These are phyloP conservation scores for Candida verbasci DNA, from an alignment of 805 yeast genomes.

Conservation along the genomic window DNA sequence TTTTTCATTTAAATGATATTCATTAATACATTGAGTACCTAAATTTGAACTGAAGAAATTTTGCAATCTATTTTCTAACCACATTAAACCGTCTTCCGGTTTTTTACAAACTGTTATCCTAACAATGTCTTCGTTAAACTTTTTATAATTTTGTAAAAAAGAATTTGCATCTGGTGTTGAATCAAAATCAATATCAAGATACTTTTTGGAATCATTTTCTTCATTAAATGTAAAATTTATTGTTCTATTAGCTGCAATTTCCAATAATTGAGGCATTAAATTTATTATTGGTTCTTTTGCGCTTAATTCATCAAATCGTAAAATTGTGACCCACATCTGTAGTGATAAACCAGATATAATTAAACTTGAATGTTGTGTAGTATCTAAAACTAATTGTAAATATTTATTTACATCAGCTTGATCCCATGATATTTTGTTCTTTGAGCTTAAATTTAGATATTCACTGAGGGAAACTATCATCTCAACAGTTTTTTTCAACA, in stretches of 20 bases:
- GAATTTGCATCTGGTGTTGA: constrained; percentile 73
- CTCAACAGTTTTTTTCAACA: constrained; percentile 86
- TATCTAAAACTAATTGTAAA: constrained; percentile 67
- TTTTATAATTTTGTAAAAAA: constrained; percentile 75
- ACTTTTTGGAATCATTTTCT: constrained; percentile 59
- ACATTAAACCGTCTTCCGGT: constrained; percentile 74
- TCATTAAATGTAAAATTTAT: constrained; percentile 69
- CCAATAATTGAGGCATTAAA: constrained; percentile 64
- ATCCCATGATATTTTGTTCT: constrained; percentile 44
- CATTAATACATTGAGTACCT: constrained; percentile 61
- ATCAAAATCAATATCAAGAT: constrained; percentile 83
- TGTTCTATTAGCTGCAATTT: constrained; percentile 72
- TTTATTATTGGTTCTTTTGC: constrained; percentile 51
- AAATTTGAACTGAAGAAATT: constrained; percentile 64
- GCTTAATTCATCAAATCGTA: constrained; percentile 74
- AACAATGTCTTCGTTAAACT: constrained; percentile 85
- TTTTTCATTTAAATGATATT: constrained; percentile 50
- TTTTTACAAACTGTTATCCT: constrained; percentile 82
- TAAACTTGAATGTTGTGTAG: constrained; percentile 79
- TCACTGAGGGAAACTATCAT: constrained; percentile 86
- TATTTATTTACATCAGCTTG: constrained; percentile 63
- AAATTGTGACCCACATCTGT: constrained; percentile 90
- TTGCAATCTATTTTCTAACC: constrained; percentile 75
- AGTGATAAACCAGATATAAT: constrained; percentile 87
- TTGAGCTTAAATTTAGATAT: constrained; percentile 52